Evolutionary conservation across 2,329 filamentous ascomycete species (phyloP), one percentile per base, ranked within the genome.

Genomic region (Fusarium dlaminii): DNA sequence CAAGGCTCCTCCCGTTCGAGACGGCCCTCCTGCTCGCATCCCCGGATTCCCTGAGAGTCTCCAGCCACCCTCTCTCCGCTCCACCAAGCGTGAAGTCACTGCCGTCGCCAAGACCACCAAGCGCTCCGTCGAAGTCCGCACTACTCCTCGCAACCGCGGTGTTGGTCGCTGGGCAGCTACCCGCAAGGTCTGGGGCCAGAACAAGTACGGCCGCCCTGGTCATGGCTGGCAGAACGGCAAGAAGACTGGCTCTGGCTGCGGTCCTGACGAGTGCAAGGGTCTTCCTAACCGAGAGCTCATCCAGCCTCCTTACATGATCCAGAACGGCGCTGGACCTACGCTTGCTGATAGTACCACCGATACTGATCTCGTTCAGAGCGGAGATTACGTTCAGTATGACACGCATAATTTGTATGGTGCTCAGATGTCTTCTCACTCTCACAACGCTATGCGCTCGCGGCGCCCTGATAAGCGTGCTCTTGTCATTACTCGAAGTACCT

Each of bases 371-470:
- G 68, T 78, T 1, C 75, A 78, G 52, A 65, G 59, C 6, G 66
- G 74, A 8, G 74, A 61, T 0, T 78, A 77, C 8, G 51, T 68
- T 11, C 74, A 78, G 55, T 77, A 77, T 15, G 93, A 95, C 75
- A 93, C 90, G 0, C 93, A 95, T 80, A 95, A 95, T 75, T 81
- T 95, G 3, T 94, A 93, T 80, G 93, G 93, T 3, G 88, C 89
- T 13, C 91, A 94, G 90, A 95, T 95, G 93, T 92, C 91, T 3
- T 86, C 24, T 84, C 89, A 9, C 14, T 93, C 91, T 1, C 87
- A 89, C 59, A 81, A 87, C 18, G 90, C 93, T 4, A 93, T 95
- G 92, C 81, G 90, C 12, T 81, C 84, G 18, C 89, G 93, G 14
- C 88, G 92, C 1, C 92, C 93, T 0, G 80, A 81, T 2, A 82